Evolutionary conservation across 2,329 filamentous ascomycete genomes (phyloP).

Genomic region (Epichloe festucae): DNA sequence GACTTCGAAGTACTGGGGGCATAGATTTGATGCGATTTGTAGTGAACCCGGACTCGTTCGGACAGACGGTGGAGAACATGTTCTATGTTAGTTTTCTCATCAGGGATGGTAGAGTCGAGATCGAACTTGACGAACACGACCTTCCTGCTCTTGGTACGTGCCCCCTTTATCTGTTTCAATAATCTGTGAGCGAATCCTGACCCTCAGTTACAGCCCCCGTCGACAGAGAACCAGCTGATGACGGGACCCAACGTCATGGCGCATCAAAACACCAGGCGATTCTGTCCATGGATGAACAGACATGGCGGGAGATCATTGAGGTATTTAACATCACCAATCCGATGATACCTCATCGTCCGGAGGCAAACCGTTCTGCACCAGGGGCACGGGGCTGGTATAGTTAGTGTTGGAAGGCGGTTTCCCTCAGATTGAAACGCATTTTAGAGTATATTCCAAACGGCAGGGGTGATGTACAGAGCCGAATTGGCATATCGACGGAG

Average conservation of each 20-base stretch:
- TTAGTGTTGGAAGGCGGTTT: constrained; percentile 18
- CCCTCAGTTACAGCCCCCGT: constrained; percentile 16
- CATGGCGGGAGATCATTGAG: constrained; percentile 66
- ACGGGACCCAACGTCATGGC: constrained; percentile 33
- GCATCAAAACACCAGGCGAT: constrained; percentile 71
- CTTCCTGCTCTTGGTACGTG: constrained; percentile 70
- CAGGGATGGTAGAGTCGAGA: constrained; percentile 64
- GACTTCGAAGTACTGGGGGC: constrained; percentile 54
- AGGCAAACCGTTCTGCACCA: constrained; percentile 37
- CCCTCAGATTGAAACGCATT: not conserved
- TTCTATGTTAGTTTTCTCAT: constrained; percentile 96
- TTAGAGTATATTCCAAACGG: not conserved
- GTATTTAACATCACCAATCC: constrained; percentile 64
- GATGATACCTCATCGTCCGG: constrained; percentile 72
- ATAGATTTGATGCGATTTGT: constrained; percentile 77
- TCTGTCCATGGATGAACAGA: constrained; percentile 72
- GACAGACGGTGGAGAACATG: constrained; percentile 90
- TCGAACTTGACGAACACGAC: constrained; percentile 59
- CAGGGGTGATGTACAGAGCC: not conserved
- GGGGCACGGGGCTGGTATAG: constrained; percentile 55
- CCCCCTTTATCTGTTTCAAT: not conserved
- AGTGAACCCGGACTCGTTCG: constrained; percentile 80
- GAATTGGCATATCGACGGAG: not conserved
- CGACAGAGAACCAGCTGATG: constrained; percentile 31
- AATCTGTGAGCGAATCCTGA: not conserved